Conservation (phyloP, 2,329 filamentous ascomycete genomes). For the Trichoderma polysporum region DNA sequence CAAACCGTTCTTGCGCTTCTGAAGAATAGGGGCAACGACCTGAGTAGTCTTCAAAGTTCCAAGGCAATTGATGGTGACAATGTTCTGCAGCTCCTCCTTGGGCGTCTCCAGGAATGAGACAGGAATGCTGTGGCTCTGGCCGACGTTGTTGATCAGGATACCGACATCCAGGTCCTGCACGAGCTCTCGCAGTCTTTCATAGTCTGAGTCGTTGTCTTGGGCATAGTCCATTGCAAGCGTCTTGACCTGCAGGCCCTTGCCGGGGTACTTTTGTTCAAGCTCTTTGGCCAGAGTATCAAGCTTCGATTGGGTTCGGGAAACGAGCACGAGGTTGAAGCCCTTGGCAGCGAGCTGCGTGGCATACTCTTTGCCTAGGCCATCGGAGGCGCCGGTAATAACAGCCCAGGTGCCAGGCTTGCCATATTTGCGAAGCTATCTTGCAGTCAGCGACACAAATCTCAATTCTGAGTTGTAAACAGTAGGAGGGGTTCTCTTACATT, state of each 20-base stretch:
- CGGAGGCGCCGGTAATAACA: slow-evolving; percentile 89
- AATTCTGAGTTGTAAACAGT: not conserved
- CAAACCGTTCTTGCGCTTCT: slow-evolving; percentile 78
- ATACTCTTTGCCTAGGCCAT: slow-evolving; percentile 96
- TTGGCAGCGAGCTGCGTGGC: slow-evolving; percentile 84
- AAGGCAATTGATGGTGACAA: slow-evolving; percentile 92
- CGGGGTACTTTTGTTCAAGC: slow-evolving; percentile 67
- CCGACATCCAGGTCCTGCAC: slow-evolving; percentile 75
- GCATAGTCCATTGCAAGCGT: slow-evolving; percentile 90
- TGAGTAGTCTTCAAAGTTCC: slow-evolving; percentile 88
- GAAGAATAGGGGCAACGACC: slow-evolving; percentile 80
- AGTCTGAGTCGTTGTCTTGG: slow-evolving; percentile 75
- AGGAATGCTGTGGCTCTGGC: slow-evolving; percentile 89
- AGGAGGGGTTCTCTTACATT: slow-evolving; percentile 47
- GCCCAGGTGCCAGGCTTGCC: slow-evolving; percentile 92
- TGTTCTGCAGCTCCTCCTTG: slow-evolving; percentile 77
- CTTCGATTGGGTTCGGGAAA: slow-evolving; percentile 94
- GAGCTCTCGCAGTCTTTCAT: slow-evolving; percentile 66
- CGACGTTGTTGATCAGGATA: slow-evolving; percentile 95
- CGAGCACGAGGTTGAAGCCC: slow-evolving; percentile 91
- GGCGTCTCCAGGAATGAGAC: slow-evolving; percentile 82
- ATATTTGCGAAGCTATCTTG: slow-evolving; percentile 71
- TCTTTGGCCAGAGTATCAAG: slow-evolving; percentile 74
- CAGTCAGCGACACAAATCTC: not conserved
- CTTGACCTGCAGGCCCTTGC: slow-evolving; percentile 65